phyloP scores from a whole-genome alignment of 495 filamentous ascomycete genomes.

The Physcia stellaris region DNA sequence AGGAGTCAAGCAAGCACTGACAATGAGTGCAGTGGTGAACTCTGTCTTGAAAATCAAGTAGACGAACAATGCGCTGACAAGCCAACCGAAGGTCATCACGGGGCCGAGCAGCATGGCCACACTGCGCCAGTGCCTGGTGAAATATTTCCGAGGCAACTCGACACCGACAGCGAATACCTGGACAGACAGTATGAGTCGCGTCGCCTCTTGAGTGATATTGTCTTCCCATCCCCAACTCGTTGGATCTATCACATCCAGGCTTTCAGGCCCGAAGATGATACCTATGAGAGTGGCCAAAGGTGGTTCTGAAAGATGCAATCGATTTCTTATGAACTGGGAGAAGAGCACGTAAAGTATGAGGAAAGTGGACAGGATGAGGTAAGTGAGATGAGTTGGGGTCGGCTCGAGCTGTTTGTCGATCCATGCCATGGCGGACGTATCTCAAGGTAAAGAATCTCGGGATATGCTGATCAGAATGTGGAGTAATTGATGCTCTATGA shows the following conservation, averaged over 20 bases:
- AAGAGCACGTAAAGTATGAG: slow-evolving; percentile 35
- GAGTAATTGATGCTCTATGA: too few species aligned
- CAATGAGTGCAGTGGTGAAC: slow-evolving; percentile 25
- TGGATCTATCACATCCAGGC: slow-evolving; percentile 23
- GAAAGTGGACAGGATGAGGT: slow-evolving; percentile 30
- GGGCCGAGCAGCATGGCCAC: slow-evolving; percentile 32
- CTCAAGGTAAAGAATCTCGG: too few species aligned
- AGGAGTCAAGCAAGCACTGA: slow-evolving; percentile 35
- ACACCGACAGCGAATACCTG: slow-evolving; percentile 36
- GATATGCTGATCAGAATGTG: too few species aligned
- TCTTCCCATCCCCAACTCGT: slow-evolving; percentile 29
- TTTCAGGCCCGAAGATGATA: slow-evolving; percentile 29
- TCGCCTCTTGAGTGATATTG: slow-evolving; percentile 29
- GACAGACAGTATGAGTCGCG: slow-evolving; percentile 31
- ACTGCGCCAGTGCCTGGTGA: slow-evolving; percentile 27
- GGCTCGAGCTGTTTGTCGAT: slow-evolving; percentile 25
- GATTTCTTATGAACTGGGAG: slow-evolving; percentile 32
- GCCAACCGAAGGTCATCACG: slow-evolving; percentile 36
- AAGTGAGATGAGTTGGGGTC: slow-evolving; percentile 31
- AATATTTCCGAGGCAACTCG: slow-evolving; percentile 32
- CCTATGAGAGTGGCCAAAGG: slow-evolving; percentile 33
- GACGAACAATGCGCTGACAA: slow-evolving; percentile 29
- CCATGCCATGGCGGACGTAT: too few species aligned
- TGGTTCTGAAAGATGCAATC: slow-evolving; percentile 37
- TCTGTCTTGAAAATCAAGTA: slow-evolving; percentile 23